Percentiles rank a stretch among this genome's conserved stretches.
Evolutionary conservation across 768 basidiomycete genomes (phyloP).

Genomic region (Rhodotorula graminis): DNA sequence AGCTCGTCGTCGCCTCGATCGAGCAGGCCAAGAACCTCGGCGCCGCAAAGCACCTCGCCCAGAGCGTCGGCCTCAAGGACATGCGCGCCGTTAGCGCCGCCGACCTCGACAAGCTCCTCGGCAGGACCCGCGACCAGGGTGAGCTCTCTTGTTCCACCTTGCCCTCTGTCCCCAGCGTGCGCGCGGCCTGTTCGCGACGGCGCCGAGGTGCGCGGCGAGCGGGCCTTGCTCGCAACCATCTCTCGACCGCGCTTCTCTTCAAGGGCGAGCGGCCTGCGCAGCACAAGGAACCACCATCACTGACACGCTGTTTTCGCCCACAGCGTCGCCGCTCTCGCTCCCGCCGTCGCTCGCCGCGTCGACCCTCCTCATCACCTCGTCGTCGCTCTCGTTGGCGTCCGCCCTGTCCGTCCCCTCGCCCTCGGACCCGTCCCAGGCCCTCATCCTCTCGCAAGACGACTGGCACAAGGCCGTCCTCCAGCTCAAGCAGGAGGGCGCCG

Average conservation of each 20-base stretch:
- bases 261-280: too few species aligned
- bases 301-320: background rate
- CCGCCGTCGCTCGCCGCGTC: slow-evolving; percentile 40
- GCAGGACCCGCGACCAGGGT: slow-evolving; percentile 33
- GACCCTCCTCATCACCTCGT: slow-evolving; percentile 33
- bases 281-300: too few species aligned
- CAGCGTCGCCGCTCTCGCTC: slow-evolving; percentile 42
- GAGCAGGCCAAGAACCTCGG: slow-evolving; percentile 42
- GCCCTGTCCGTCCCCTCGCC: slow-evolving; percentile 55
- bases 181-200: too few species aligned
- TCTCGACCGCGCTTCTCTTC: too few species aligned
- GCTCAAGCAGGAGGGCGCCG: slow-evolving; percentile 85
- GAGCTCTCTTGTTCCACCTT: background rate
- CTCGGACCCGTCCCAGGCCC: slow-evolving; percentile 46
- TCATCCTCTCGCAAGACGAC: slow-evolving; percentile 31
- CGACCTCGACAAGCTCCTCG: slow-evolving; percentile 40
- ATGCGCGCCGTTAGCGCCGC: slow-evolving; percentile 39
- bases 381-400: slow-evolving; percentile 44
- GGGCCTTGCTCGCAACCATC: too few species aligned
- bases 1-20: slow-evolving; percentile 40
- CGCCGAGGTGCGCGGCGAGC: too few species aligned
- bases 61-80: slow-evolving; percentile 41
- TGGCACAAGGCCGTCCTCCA: slow-evolving; percentile 74
- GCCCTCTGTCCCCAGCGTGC: too few species aligned
- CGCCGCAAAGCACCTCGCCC: slow-evolving; percentile 38